Conservation (phyloP, 2,329 filamentous ascomycete species). For the Beauveria rudraprayagi region DNA sequence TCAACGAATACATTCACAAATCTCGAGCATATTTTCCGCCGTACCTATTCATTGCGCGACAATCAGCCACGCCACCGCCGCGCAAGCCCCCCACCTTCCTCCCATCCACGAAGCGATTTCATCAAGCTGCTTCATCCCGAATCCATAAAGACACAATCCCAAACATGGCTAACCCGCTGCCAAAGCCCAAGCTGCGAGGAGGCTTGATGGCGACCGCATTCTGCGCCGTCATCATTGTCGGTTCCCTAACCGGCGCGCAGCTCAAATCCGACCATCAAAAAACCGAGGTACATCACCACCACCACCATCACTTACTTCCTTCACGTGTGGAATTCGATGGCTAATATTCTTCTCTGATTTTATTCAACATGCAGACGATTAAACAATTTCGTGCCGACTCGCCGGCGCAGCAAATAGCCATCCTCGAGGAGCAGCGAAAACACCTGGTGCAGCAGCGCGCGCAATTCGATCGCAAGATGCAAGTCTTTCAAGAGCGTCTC, state of each 20-base stretch:
- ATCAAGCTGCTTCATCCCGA: neutral
- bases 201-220: conserved; percentile 35
- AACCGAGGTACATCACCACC: conserved; percentile 26
- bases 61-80: neutral
- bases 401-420: conserved; percentile 36
- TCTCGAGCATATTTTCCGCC: no score
- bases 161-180: conserved; percentile 14
- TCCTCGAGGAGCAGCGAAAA: conserved; percentile 34
- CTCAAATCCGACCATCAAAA: conserved; percentile 41
- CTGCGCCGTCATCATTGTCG: conserved; percentile 38
- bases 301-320: no score
- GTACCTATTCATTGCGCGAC: no score
- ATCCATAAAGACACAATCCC: neutral
- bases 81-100: neutral
- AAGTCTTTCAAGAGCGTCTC: conserved; percentile 31
- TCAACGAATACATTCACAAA: no score
- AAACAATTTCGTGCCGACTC: conserved; percentile 31
- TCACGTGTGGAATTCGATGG: neutral
- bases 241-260: conserved; percentile 40
- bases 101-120: no score
- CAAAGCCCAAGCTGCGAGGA: conserved; percentile 25
- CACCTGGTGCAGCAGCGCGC: conserved; percentile 30
- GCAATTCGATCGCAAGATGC: conserved; percentile 35
- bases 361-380: conserved; percentile 19
- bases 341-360: neutral